Base-by-base conservation (phyloP, 768 basidiomycete species). In the Mycena filopes region DNA sequence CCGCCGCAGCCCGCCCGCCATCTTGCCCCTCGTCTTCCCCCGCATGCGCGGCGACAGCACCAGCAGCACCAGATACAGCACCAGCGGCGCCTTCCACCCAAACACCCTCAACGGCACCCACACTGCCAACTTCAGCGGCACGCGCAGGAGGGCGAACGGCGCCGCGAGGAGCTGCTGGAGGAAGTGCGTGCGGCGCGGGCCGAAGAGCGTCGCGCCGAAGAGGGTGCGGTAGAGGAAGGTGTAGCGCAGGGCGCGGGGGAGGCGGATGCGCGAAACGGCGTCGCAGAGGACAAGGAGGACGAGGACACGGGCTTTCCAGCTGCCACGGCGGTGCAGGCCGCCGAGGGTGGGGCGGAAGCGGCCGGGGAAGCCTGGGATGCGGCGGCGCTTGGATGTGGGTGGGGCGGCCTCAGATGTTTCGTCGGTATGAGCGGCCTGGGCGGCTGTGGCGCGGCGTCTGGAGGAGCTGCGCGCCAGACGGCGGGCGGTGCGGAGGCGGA, bases 201-300 rank as follows among this genome's bases (percentile, higher is more conserved):
- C 47, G 18, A 59, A 51, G 26, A 50, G 58, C 7, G 10, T 31
- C 9, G 40, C 38, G 29, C 58, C 58, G 48, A 60, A 40, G 40
- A 60, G n/a, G 3, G 48, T 31, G 20, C 54, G 55, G 33, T 43
- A 49, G 55, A 64, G 36, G 29, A 28, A n/a, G 23, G 38, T 25
- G 55, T 63, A 55, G 51, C 61, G 61, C 4, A 63, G 28, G n/a
- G 31, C 46, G 20, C 53, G 43, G 36, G 61, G 53, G 36, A 63
- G 51, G 9, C 46, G 53, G 43, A 63, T 31, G 43, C 61, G 53
- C n/a, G 61, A 63, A 33, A 63, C 28, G 46, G 33, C 23, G 10
- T 63, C 54, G 53, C 23, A 28, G 15, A 49, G 6, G 38, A 64
- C 4, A 28, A 57, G 8, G 8, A 45, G 6, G 21, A 33, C 16